Base-by-base conservation (phyloP, 2,329 filamentous ascomycete species). In the Aspergillus piperis region DNA sequence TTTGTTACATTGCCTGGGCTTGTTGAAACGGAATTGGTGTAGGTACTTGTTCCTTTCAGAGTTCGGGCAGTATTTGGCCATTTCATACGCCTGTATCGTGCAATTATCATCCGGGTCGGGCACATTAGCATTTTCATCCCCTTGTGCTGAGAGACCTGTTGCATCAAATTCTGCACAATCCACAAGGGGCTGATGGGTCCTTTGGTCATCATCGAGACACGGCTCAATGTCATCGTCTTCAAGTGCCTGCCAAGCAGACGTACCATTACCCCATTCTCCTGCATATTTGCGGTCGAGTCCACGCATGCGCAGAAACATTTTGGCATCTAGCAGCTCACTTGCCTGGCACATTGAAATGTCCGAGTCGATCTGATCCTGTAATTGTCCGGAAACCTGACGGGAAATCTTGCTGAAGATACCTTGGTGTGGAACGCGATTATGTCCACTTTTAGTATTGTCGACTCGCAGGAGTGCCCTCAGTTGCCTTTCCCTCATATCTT, bases 401-500 rank as follows among this genome's bases (percentile, higher is more conserved):
- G 68, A 66, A 8, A 68, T 64, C 19, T 62, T 72, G 25, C 66
- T 67, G 27, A 75, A 71, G 15, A 74, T 66, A 5, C 73, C 59
- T 49, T 71, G 68, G 23, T 64, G 65, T 4, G 70, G 70, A n/a
- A 69, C 67, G 8, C 54, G 54, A 23, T 67, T 65, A 19, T 56
- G 54, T 32, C 62, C 66, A 54, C 69, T 41, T 36, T 64, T 58
- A 38, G 69, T 73, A 51, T 77, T 72, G 51, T 78, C 75, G 5
- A 74, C 64, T 10, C 57, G 61, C 61, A 77, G 58, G 19, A 78
- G 64, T 8, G 61, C 66, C 1, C 51, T 62, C 30, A 75, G 64
- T 58, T 78, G 77, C 48, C 72, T 74, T 8, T 32, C 60, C 51
- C 71, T 66, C 76, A 78, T 78, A n/a, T 64, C 54, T 25, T 60